Evolutionary conservation across 768 basidiomycete genomes (phyloP), one percentile per base, ranked within the genome.

Genomic region (Galerina sulciceps): DNA sequence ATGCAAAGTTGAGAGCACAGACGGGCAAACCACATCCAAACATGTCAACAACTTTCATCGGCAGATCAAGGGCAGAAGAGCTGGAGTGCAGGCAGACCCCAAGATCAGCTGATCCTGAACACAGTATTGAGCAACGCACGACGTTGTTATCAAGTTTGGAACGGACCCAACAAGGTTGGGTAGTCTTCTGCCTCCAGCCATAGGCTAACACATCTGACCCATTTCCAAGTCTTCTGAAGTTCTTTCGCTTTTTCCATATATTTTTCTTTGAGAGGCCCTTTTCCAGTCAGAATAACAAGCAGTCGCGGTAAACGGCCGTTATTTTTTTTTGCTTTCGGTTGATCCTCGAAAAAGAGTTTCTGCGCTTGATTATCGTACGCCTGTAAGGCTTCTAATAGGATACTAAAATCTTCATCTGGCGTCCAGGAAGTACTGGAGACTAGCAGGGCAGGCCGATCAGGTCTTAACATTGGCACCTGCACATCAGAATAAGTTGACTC

Each of bases 21-120:
- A 98, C 97, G 0, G 96, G 96, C 55, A 99, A 78, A 4, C 90
- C 90, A 65, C 96, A 98, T 4, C 97, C 97, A 76, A 99, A 98
- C 96, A 99, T 98, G 72, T 99, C 97, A 6, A 99, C 94, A 4
- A 99, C 87, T 73, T 99, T 99, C 97, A 99, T 99, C 2, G 97
- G 97, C 54, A 99, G 77, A 73, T 99, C 97, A 56, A 95, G 75
- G 1, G 85, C 90, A 2, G 93, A 96, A 0, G 93, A 94, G 71
- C 93, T 96, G 5, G 87, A 85, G 75, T 99, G 97, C 49, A 99
- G 75, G 60, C 87, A 94, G 57, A 99, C 83, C 2, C 97, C 97
- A 40, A 99, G 66, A 72, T 99, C 95, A 10, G 95, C 93, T 3
- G 93, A 90, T 34, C 94, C 93, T 94, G 9, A 22, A 23, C 13